Conservation (phyloP, 208 protist species). For the Acanthamoeba quina region DNA sequence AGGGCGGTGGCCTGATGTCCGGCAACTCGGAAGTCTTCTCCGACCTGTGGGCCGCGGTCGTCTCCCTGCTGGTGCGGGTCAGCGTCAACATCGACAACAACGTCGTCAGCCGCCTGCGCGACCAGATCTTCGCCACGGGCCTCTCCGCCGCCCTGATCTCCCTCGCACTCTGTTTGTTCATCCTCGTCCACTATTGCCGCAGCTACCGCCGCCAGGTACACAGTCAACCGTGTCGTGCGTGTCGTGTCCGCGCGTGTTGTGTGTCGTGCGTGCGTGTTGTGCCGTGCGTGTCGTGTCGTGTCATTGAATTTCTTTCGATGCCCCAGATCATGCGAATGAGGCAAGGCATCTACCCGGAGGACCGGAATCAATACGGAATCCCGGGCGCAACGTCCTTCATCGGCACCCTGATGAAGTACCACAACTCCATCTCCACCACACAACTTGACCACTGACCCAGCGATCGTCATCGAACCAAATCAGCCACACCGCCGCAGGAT, state of each 20-base stretch:
- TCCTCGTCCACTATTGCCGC: conserved; percentile 41
- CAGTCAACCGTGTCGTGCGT: background rate
- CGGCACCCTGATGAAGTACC: conserved; percentile 35
- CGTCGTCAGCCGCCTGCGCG: background rate
- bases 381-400: conserved; percentile 37
- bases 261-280: too few relatives aligned
- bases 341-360: conserved; percentile 34
- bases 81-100: conserved; percentile 26
- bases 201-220: conserved; percentile 1
- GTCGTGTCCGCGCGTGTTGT: background rate
- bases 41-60: conserved; percentile 23
- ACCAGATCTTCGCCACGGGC: background rate
- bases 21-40: background rate
- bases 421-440: too few relatives aligned
- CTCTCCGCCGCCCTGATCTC: background rate
- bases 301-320: background rate
- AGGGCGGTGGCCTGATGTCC: background rate
- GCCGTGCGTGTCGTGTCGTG: background rate
- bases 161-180: background rate
- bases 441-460: background rate
- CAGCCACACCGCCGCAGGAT: conserved; percentile 44
- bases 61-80: conserved; percentile 15
- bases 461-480: background rate
- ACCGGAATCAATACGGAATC: background rate
- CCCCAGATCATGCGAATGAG: conserved; percentile 26